These are phyloP conservation scores for Scopulariopsis brevicaulis DNA, from an alignment of 2,329 filamentous ascomycete species.

Conservation along the genomic window DNA sequence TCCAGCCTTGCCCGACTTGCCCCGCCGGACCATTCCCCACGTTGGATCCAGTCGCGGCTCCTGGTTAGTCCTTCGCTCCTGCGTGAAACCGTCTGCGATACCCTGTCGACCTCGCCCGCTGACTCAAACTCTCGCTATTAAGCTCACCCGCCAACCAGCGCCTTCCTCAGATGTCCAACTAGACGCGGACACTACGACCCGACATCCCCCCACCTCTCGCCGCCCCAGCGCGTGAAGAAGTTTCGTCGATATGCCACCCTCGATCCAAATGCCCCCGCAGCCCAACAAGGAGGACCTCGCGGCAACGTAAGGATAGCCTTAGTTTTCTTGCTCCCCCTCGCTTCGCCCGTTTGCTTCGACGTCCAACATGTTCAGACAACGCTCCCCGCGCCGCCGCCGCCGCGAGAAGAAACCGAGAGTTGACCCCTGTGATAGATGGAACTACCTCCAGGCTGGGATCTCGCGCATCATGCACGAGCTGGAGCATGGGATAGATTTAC, in stretches of 20 bases:
- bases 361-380: neutral
- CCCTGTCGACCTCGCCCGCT: neutral
- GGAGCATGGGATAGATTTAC: slow-evolving; percentile 87
- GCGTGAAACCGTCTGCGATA: neutral
- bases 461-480: slow-evolving; percentile 89
- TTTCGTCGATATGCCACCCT: slow-evolving; percentile 1
- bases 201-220: neutral
- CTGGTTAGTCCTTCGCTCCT: neutral
- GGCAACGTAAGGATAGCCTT: slow-evolving; percentile 26
- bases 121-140: neutral
- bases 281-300: slow-evolving; percentile 51
- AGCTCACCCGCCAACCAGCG: neutral
- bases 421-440: slow-evolving; percentile 52
- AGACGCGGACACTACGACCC: neutral
- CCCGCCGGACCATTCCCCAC: neutral
- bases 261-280: slow-evolving; percentile 36
- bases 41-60: neutral
- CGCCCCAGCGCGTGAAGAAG: neutral
- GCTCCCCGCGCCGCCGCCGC: slow-evolving; percentile 4
- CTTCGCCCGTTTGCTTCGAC: neutral
- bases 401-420: slow-evolving; percentile 12
- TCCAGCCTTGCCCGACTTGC: neutral
- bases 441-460: slow-evolving; percentile 78
- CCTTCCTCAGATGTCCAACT: neutral
- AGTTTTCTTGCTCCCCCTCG: neutral